Evolutionary conservation across 179 eudicot species (phyloP).

Genomic region (Silene coronaria): DNA sequence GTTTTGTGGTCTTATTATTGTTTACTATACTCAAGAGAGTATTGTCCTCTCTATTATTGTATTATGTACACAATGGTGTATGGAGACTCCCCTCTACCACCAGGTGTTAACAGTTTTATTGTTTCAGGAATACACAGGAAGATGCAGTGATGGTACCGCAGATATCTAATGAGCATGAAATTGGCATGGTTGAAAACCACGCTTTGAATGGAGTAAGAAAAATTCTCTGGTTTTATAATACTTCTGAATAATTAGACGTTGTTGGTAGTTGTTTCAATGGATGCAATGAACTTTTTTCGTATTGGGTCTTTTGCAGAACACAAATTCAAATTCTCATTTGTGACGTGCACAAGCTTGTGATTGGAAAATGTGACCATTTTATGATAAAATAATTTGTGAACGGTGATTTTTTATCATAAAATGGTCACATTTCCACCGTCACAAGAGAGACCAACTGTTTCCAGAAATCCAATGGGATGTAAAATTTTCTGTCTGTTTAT

Average conservation of each 20-base stretch:
- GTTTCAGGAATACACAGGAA: slow-evolving; percentile 58
- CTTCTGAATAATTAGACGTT: not conserved
- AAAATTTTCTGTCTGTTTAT: not conserved
- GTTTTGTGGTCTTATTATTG: slow-evolving; percentile 5
- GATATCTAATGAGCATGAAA: slow-evolving; percentile 45
- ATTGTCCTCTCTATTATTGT: not conserved
- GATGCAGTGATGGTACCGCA: slow-evolving; percentile 48
- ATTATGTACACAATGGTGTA: not conserved
- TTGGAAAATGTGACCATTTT: too few species aligned
- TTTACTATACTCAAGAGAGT: not conserved
- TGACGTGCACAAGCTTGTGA: too few species aligned
- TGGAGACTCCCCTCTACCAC: not conserved
- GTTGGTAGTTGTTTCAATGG: not conserved
- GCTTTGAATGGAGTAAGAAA: slow-evolving; percentile 44
- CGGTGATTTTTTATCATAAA: not conserved
- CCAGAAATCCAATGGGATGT: too few species aligned
- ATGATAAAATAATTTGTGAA: too few species aligned
- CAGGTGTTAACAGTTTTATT: slow-evolving; percentile 11
- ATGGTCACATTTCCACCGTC: not conserved
- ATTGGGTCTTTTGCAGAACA: slow-evolving; percentile 4
- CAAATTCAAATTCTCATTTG: too few species aligned
- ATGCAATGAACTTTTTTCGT: not conserved
- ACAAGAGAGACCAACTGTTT: not conserved
- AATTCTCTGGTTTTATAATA: not conserved
- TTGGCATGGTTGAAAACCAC: slow-evolving; percentile 37